Evolutionary conservation across 2,329 filamentous ascomycete species (phyloP), one percentile per base, ranked within the genome.

Genomic region (Leptographium flavum): DNA sequence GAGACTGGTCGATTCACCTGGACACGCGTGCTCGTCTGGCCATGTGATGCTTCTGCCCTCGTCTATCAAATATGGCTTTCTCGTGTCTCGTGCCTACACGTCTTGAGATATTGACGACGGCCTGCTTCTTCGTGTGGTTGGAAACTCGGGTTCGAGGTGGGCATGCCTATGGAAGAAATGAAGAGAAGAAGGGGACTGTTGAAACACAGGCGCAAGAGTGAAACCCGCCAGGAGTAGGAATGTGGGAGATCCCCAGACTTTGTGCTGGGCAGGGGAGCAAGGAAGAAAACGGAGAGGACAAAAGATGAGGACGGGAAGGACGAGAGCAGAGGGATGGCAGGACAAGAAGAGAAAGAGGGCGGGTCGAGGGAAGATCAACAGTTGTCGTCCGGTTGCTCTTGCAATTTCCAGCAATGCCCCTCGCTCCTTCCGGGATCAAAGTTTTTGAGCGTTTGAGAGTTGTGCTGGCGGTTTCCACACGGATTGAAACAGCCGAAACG

Each of bases 401-500:
- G n/a, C n/a, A n/a, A n/a, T n/a, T n/a, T n/a, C n/a, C n/a, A n/a
- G n/a, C n/a, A n/a, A n/a, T n/a, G n/a, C n/a, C n/a, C n/a, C n/a
- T 50, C 49, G 55, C 57, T 55, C 52, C 42, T 43, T 39, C 44
- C 54, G 55, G 57, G 60, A 64, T 63, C 60, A 58, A 60, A 58
- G 57, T 60, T 61, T 60, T 57, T 60, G 57, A 58, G 60, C 58
- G 57, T 60, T 61, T 60, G 57, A 60, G 57, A 60, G 54, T 60
- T 55, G 60, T 57, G 61, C 57, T 59, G 58, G 60, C 57, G 54
- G 52, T 56, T 55, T 53, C 53, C 54, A 56, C 52, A 54, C 54
- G 53, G 56, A 58, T 61, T 60, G 58, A 64, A 63, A 63, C 61
- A 55, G 55, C 58, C 61, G 58, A 64, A 63, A 64, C 61, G 57